Evolutionary conservation across 495 filamentous ascomycete species (phyloP).

Genomic region (Podospora comata): DNA sequence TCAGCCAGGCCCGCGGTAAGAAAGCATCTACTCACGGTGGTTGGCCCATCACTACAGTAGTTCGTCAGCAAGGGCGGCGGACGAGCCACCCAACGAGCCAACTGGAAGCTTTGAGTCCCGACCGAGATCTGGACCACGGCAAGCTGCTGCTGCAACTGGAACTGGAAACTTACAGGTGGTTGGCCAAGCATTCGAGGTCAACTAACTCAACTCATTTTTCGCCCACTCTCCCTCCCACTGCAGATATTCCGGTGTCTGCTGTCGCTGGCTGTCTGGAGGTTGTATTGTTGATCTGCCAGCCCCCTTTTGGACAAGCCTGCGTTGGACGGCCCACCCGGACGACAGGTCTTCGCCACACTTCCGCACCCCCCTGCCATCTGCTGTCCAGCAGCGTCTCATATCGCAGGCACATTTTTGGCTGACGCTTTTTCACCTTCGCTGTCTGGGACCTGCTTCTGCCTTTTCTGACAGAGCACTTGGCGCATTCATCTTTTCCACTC

Average conservation of each 20-base stretch:
- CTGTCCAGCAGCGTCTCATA: constrained; percentile 12
- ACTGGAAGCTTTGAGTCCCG: constrained; percentile 22
- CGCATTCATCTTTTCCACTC: constrained; percentile 12
- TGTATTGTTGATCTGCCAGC: constrained; percentile 10
- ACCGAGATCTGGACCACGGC: constrained; percentile 23
- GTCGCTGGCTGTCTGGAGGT: neutral
- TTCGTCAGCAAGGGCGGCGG: constrained; percentile 27
- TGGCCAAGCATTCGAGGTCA: constrained; percentile 4
- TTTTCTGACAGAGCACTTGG: constrained; percentile 10
- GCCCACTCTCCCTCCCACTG: neutral
- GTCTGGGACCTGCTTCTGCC: constrained; percentile 29
- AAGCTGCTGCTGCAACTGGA: constrained; percentile 18
- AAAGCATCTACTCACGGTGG: constrained; percentile 22
- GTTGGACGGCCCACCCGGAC: constrained; percentile 16
- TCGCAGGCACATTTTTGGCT: constrained; percentile 12
- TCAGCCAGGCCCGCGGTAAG: constrained; percentile 17
- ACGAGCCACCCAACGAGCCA: constrained; percentile 24
- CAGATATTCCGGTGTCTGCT: neutral
- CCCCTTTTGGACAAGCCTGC: constrained; percentile 2
- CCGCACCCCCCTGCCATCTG: constrained; percentile 21
- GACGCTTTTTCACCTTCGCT: constrained; percentile 1
- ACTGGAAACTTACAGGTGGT: constrained; percentile 14
- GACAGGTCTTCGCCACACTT: constrained; percentile 28
- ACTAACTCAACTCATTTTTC: neutral
- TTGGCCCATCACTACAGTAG: constrained; percentile 27